These are phyloP conservation scores for Vigna angularis DNA, from an alignment of 306 rosid genomes.

Conservation along the genomic window DNA sequence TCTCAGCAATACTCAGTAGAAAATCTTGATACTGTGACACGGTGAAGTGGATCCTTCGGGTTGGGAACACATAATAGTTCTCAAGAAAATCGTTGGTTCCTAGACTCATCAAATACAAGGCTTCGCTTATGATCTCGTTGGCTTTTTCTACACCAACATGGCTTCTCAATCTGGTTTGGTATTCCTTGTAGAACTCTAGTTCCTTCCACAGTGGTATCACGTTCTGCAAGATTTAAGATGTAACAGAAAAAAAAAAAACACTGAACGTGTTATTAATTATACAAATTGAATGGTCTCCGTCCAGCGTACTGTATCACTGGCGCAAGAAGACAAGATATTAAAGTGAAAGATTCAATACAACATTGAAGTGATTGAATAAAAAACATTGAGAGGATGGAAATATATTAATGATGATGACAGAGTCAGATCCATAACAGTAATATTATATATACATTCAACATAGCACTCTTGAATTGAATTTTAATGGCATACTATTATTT, in stretches of 20 bases:
- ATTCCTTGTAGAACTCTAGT: constrained; percentile 50
- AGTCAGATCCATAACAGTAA: background rate
- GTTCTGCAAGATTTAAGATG: constrained; percentile 39
- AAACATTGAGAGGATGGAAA: background rate
- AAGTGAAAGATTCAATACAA: too few species aligned
- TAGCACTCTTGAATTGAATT: background rate
- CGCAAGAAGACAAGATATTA: background rate
- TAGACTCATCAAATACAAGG: constrained; percentile 52
- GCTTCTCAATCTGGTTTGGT: constrained; percentile 47
- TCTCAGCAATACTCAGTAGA: constrained; percentile 37
- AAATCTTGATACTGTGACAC: constrained; percentile 51
- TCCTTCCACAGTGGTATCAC: constrained; percentile 64
- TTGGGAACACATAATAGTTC: constrained; percentile 48
- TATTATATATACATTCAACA: background rate
- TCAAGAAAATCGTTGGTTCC: constrained; percentile 60
- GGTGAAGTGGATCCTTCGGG: constrained; percentile 30
- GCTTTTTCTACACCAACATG: constrained; percentile 47
- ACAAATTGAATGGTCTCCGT: background rate
- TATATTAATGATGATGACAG: background rate
- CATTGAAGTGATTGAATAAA: too few species aligned
- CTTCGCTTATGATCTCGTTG: constrained; percentile 43
- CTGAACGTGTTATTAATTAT: too few species aligned
- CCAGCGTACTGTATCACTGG: background rate
- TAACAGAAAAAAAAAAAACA: background rate
- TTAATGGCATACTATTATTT: too few species aligned